Conservation (phyloP, 768 basidiomycete genomes). For the Kwoniella newhampshirensis region DNA sequence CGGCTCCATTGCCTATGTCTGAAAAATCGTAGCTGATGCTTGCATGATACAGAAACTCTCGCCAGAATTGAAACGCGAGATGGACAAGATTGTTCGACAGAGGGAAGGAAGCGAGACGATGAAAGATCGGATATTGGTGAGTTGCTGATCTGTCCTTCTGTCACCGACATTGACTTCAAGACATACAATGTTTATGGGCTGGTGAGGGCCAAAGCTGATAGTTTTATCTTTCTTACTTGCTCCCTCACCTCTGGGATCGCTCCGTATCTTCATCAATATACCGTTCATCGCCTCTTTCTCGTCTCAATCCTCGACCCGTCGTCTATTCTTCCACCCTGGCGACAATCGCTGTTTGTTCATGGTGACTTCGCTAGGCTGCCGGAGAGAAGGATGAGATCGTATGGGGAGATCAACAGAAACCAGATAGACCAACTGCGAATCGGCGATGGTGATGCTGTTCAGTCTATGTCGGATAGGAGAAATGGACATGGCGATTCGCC, state of each 20-base stretch:
- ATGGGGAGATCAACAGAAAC: slow-evolving; percentile 36
- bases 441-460: no score
- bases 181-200: no score
- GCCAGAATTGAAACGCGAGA: slow-evolving; percentile 49
- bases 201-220: neutral
- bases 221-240: no score
- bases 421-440: neutral
- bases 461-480: no score
- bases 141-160: slow-evolving; percentile 11
- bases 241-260: no score
- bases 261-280: no score
- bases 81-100: slow-evolving; percentile 45
- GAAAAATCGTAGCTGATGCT: neutral
- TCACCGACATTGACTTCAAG: no score
- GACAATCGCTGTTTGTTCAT: neutral
- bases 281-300: neutral
- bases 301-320: neutral
- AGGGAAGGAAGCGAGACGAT: slow-evolving; percentile 34
- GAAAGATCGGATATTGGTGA: slow-evolving; percentile 32
- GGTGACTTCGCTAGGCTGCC: slow-evolving; percentile 23
- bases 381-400: slow-evolving; percentile 36
- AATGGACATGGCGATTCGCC: no score
- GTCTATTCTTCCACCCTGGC: neutral
- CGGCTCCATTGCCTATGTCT: no score
- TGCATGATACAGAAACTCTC: slow-evolving; percentile 38